These are phyloP conservation scores for Panicum virgatum DNA, from an alignment of 202 grass and related monocot genomes.

Conservation along the genomic window DNA sequence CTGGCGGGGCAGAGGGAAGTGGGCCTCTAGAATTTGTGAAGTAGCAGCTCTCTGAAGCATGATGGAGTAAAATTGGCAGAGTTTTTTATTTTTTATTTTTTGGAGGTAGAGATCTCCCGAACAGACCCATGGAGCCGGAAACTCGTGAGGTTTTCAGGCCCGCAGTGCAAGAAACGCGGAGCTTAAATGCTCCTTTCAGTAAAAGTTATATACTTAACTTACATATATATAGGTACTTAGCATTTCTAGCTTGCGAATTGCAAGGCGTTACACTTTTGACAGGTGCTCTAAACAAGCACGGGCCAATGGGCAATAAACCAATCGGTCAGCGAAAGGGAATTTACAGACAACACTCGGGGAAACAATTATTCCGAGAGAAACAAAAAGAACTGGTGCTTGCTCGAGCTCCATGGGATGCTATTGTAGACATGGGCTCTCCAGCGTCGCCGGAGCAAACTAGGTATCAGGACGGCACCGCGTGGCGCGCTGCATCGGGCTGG, in stretches of 20 bases:
- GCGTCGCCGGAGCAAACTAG: not conserved
- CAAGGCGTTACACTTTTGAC: not conserved
- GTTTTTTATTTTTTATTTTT: not conserved
- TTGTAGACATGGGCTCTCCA: not conserved
- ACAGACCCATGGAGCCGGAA: not conserved
- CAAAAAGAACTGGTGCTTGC: conserved; percentile 16
- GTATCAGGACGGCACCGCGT: conserved; percentile 15
- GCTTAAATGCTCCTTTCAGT: conserved; percentile 7
- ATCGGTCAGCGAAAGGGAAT: conserved; percentile 33
- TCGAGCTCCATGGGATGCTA: not conserved
- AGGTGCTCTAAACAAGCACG: conserved; percentile 28
- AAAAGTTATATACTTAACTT: conserved; percentile 5
- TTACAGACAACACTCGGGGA: conserved; percentile 16
- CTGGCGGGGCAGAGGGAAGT: too few species aligned
- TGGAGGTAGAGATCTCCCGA: too few species aligned
- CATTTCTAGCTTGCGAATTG: not conserved
- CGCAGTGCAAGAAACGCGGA: not conserved
- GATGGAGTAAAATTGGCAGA: too few species aligned
- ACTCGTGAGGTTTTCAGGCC: not conserved
- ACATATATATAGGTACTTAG: not conserved
- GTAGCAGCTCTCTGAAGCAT: too few species aligned
- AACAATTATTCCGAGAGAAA: not conserved
- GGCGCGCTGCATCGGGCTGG: not conserved
- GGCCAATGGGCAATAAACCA: conserved; percentile 23
- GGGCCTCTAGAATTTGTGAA: too few species aligned